Percentiles rank a stretch among this genome's conserved stretches.
phyloP scores from a whole-genome alignment of 1,284 basidiomycete species.

The Agroathelia rolfsii region DNA sequence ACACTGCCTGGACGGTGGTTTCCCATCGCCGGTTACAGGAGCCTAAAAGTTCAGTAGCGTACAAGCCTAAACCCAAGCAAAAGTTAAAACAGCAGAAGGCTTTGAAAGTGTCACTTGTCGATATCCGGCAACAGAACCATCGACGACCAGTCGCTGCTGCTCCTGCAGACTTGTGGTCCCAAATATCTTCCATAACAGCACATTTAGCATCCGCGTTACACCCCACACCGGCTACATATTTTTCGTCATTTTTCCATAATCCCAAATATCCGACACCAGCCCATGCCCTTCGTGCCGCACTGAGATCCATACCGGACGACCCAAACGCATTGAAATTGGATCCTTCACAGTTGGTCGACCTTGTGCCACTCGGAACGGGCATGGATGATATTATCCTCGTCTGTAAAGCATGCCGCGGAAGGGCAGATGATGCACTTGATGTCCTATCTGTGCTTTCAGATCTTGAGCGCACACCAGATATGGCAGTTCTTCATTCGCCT shows the following conservation, averaged over 20 bases:
- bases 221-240: constrained; percentile 38
- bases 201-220: constrained; percentile 50
- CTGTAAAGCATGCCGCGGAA: too few relatives aligned
- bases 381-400: too few relatives aligned
- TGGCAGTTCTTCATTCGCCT: too few relatives aligned
- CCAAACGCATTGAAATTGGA: too few relatives aligned
- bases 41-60: constrained; percentile 22
- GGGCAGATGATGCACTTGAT: too few relatives aligned
- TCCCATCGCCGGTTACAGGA: constrained; percentile 28
- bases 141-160: constrained; percentile 21
- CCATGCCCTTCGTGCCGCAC: constrained; percentile 46
- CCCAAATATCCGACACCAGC: constrained; percentile 49
- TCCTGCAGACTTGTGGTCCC: constrained; percentile 64
- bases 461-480: too few relatives aligned
- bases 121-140: constrained; percentile 58
- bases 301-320: constrained; percentile 30
- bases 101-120: constrained; percentile 41
- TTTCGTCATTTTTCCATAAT: constrained; percentile 58
- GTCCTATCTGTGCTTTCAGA: too few relatives aligned
- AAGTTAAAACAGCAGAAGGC: constrained; percentile 27
- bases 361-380: too few relatives aligned
- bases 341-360: too few relatives aligned
- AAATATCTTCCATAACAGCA: constrained; percentile 56
- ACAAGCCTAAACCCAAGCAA: constrained; percentile 10
- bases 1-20: constrained; percentile 13